Base-by-base conservation (phyloP, 2,329 filamentous ascomycete species). In the Pyrenophora teres region DNA sequence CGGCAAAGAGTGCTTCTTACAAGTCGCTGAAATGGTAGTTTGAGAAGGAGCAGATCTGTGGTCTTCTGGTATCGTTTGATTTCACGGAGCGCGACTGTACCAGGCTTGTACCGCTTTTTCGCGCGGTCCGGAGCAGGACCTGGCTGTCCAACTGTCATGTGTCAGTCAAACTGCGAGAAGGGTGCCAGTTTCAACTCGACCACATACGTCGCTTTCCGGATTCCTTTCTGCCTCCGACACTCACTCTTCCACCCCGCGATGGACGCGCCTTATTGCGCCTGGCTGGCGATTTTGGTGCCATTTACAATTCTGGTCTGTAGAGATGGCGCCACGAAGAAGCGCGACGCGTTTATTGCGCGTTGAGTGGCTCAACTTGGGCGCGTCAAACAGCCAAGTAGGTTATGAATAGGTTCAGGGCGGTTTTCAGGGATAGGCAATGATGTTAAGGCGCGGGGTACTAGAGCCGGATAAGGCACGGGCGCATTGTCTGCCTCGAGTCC, bases 61-160 rank as follows among this genome's bases (percentile, higher is more conserved):
- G 88, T 91, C 83, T 96, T 96, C 83, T 97, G 93, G 84, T 97
- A 97, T 74, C 90, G 89, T 83, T 93, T 89, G 72, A 99, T 99
- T 83, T 99, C 94, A 85, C 92, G 90, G 72, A 97, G 89, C 84
- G 93, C 93, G 80, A 96, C 89, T 75, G 94, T 96, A 84, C 85
- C 85, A 65, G 74, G 74, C 67, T 76, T 79, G 63, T 80, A 80
- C 31, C 78, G 69, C 39, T 65, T 64, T 52, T 69, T 70, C n/a
- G 65, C 65, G 32, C 65, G 65, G 21, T 63, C 50, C 3, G 69
- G 70, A 8, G 70, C 62, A n/a, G 71, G 65, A 12, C 65, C 73
- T 53, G 62, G 67, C 32, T 72, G 57, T 43, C 67, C 67, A 16
- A 68, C 67, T 69, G 45, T 19, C 33, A 35, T 4, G 13, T 7